Evolutionary conservation across 768 basidiomycete species (phyloP).

Genomic region (Suillus americanus): DNA sequence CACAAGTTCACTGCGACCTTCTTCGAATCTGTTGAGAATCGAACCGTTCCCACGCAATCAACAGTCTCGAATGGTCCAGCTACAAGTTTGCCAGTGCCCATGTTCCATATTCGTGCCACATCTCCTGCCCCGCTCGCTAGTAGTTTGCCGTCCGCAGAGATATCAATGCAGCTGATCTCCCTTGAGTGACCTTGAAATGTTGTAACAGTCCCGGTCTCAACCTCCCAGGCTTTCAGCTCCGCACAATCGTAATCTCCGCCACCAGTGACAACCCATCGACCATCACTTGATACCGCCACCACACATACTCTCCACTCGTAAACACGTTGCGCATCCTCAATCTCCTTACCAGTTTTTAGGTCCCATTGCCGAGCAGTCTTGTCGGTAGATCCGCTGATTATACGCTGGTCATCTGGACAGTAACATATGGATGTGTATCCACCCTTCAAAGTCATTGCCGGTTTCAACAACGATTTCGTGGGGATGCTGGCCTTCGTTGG

Average conservation of each 20-base stretch:
- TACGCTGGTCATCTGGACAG: background rate
- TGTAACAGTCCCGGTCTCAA: background rate
- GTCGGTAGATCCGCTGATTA: background rate
- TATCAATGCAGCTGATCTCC: background rate
- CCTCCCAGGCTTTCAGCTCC: background rate
- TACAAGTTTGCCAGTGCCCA: background rate
- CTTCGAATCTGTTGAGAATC: background rate
- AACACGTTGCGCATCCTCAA: background rate
- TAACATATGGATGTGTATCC: background rate
- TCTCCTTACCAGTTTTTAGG: background rate
- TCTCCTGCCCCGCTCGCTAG: background rate
- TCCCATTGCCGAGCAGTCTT: background rate
- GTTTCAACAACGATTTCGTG: background rate
- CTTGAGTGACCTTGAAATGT: background rate
- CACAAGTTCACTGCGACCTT: background rate
- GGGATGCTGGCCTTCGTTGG: background rate
- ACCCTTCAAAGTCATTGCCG: background rate
- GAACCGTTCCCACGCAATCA: background rate
- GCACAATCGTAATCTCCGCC: background rate
- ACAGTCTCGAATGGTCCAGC: background rate
- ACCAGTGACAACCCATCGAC: background rate
- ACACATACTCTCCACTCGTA: background rate
- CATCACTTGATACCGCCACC: background rate
- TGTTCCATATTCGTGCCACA: background rate
- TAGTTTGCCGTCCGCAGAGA: background rate